Percentiles rank a stretch among this genome's conserved stretches.
Evolutionary conservation across 495 filamentous ascomycete species (phyloP).

Genomic region (Venustampulla echinocandica): DNA sequence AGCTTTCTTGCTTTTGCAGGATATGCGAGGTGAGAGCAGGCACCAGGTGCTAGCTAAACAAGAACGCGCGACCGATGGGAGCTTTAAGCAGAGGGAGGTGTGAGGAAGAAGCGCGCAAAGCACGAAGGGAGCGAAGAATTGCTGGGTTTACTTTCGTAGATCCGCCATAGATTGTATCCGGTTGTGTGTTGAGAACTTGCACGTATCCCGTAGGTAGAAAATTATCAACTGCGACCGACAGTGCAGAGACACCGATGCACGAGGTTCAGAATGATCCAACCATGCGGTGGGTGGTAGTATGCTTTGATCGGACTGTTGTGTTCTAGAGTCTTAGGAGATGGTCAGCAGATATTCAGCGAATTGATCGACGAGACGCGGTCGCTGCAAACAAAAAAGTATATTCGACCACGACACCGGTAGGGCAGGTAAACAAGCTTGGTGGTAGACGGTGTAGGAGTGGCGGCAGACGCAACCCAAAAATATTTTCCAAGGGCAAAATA

Average conservation of each 20-base stretch:
- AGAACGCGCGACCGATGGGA: slow-evolving; percentile 6
- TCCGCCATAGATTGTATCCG: slow-evolving; percentile 8
- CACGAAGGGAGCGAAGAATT: slow-evolving; percentile 9
- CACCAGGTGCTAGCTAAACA: slow-evolving; percentile 5
- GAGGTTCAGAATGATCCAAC: slow-evolving; percentile 14
- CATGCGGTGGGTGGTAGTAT: slow-evolving; percentile 15
- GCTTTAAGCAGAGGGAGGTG: slow-evolving; percentile 1
- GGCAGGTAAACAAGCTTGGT: no score
- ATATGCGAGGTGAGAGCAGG: neutral
- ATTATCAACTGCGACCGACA: slow-evolving; percentile 2
- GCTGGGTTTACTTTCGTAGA: slow-evolving; percentile 13
- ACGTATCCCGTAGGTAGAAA: neutral
- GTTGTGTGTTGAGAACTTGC: neutral
- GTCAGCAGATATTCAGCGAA: neutral
- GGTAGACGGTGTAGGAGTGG: neutral
- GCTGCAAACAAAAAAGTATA: neutral
- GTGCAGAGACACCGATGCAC: slow-evolving; percentile 21
- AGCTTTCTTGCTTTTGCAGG: slow-evolving; percentile 7
- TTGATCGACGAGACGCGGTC: neutral
- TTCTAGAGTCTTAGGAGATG: neutral
- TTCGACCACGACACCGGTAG: neutral
- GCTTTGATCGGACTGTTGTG: slow-evolving; percentile 3
- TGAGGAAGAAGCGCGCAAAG: slow-evolving; percentile 8
- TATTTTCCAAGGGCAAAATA: no score
- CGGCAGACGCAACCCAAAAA: neutral